Percentiles rank a stretch among this genome's conserved stretches.
phyloP scores from a whole-genome alignment of 495 filamentous ascomycete genomes.

The Hyaloscypha hepaticicola region DNA sequence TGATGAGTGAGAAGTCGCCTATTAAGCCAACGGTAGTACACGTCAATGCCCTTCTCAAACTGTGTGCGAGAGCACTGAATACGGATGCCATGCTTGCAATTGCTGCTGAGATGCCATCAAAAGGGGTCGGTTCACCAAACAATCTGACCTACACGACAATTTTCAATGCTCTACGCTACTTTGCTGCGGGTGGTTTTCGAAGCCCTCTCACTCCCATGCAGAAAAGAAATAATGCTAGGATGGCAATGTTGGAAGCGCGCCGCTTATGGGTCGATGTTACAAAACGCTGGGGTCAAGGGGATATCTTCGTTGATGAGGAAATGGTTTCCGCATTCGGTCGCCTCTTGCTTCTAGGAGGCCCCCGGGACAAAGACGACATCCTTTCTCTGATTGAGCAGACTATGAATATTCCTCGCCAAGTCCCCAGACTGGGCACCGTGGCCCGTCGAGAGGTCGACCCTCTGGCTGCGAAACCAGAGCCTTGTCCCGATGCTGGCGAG shows the following conservation, averaged over 20 bases:
- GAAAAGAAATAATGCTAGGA: constrained; percentile 33
- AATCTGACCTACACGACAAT: constrained; percentile 76
- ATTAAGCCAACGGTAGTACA: constrained; percentile 73
- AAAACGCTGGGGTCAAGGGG: constrained; percentile 65
- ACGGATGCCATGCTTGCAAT: constrained; percentile 75
- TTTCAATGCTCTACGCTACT: constrained; percentile 55
- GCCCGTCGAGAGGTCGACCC: constrained; percentile 18
- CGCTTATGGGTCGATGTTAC: constrained; percentile 79
- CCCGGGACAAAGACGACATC: constrained; percentile 64
- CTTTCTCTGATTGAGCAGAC: constrained; percentile 74
- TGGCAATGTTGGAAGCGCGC: constrained; percentile 55
- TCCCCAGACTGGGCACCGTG: constrained; percentile 34
- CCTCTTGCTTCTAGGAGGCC: constrained; percentile 59
- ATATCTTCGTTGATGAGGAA: constrained; percentile 67
- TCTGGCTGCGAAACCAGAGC: background rate
- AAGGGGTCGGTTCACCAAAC: constrained; percentile 60
- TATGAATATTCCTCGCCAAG: constrained; percentile 60
- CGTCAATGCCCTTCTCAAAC: constrained; percentile 79
- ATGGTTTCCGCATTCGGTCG: constrained; percentile 76
- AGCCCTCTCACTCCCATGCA: constrained; percentile 30
- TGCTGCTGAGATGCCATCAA: constrained; percentile 60
- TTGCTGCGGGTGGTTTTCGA: constrained; percentile 29
- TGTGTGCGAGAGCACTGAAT: constrained; percentile 67
- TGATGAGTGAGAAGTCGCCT: constrained; percentile 54
- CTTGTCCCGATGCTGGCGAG: background rate